Base-by-base conservation (phyloP, 305 asterid genomes). In the Fraxinus nigra region DNA sequence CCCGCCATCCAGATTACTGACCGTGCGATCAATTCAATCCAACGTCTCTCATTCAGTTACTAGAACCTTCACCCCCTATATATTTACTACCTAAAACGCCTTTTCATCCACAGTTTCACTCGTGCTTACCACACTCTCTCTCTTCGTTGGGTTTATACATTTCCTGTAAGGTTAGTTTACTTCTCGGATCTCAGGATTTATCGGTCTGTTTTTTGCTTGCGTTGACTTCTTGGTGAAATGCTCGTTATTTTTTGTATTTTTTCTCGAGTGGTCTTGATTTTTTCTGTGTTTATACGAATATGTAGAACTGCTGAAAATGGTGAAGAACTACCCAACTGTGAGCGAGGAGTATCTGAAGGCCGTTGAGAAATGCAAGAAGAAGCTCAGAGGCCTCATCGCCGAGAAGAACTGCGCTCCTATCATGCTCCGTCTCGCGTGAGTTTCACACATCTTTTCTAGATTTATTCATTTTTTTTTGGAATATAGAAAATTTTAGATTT, bases 361-460 rank as follows among this genome's bases (percentile, higher is more conserved):
- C 18, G 85, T 94, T 78, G 98, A 93, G 65, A 93, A 94, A 79
- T 75, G 87, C 85, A 92, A 89, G 93, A 94, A 84, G 91, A 94
- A 94, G 92, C 93, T 95, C 10, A 92, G 97, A 82, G 98, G 93
- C 4, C 82, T 95, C 79, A 95, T 95, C 77, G 94, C 97, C n/a
- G 98, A 91, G 90, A 95, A 95, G 89, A 89, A 91, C 79, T 94
- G 99, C 56, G 97, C 98, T 83, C 98, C 99, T 1, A 35, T 95
- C 80, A 93, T 95, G 98, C 97, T 95, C 80, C 97, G 99, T 5
- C 88, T 94, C 22, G 98, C 93, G 99, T 94, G 86, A 81, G 92
- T 70, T 79, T 48, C 77, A 1, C 18, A 11, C 32, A 11, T 4
- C 48, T 18, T 74, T 81, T 9, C 72, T 69, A 2, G 46, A 43